Evolutionary conservation across 2,329 filamentous ascomycete species (phyloP).

Genomic region (Cercospora sp.): DNA sequence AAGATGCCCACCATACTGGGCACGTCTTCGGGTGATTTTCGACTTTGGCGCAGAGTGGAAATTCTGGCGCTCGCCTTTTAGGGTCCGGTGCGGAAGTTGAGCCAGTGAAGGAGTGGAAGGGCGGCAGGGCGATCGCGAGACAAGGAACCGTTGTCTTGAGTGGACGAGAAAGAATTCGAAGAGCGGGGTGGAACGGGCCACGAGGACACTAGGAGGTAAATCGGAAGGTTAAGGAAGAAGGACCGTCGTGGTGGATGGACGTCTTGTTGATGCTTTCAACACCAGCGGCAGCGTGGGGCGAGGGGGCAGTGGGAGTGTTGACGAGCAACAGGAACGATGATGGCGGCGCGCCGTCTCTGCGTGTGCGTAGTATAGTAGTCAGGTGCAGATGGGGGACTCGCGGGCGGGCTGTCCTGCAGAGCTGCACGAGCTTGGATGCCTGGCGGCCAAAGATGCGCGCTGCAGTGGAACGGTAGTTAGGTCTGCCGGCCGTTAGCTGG

Average conservation of each 20-base stretch:
- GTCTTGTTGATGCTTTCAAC: background rate
- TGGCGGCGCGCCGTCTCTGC: background rate
- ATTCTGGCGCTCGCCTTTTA: conserved; percentile 13
- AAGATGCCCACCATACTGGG: conserved; percentile 82
- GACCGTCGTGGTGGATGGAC: background rate
- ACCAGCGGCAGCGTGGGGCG: background rate
- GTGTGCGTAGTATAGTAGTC: conserved; percentile 2
- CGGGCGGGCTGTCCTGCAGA: conserved; percentile 9
- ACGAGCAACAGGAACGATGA: background rate
- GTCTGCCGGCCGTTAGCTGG: background rate
- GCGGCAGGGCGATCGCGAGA: conserved; percentile 21
- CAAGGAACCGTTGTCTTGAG: conserved; percentile 19
- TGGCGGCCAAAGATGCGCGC: background rate
- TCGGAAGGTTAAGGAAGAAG: conserved; percentile 7
- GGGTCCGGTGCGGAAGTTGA: conserved; percentile 10
- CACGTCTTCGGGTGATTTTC: conserved; percentile 9
- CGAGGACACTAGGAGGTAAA: conserved; percentile 4
- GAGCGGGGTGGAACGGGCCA: conserved; percentile 14
- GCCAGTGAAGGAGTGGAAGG: conserved; percentile 16
- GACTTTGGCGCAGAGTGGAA: conserved; percentile 1
- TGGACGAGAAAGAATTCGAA: conserved; percentile 18
- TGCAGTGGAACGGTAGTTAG: conserved; percentile 3
- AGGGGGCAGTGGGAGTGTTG: background rate
- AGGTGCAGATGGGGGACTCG: conserved; percentile 4
- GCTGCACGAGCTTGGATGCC: conserved; percentile 11